Conservation (phyloP, 768 basidiomycete genomes). For the Boletus coccyginus region DNA sequence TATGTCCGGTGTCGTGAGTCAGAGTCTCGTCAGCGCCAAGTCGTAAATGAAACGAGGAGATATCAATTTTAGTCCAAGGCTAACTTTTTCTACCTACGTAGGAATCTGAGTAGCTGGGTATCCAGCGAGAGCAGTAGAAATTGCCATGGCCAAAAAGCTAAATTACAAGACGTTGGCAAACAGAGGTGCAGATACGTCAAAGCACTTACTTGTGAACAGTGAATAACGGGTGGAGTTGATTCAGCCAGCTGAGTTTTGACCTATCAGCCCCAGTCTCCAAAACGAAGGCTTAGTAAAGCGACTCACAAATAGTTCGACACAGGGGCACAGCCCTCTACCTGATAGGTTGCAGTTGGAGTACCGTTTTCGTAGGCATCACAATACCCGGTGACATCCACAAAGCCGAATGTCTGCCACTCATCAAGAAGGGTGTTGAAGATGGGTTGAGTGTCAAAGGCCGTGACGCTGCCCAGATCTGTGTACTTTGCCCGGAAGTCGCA, state of each 20-base stretch:
- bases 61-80: neutral
- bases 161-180: neutral
- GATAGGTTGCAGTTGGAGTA: conserved; percentile 48
- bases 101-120: conserved; percentile 19
- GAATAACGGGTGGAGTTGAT: conserved; percentile 60
- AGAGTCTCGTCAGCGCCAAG: neutral
- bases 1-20: conserved; percentile 14
- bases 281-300: neutral
- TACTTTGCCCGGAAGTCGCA: conserved; percentile 41
- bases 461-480: conserved; percentile 42
- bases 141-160: conserved; percentile 51
- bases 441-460: conserved; percentile 53
- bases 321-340: conserved; percentile 56
- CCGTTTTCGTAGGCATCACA: conserved; percentile 60
- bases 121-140: conserved; percentile 43
- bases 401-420: conserved; percentile 50
- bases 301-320: conserved; percentile 68
- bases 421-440: conserved; percentile 60
- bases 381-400: conserved; percentile 56
- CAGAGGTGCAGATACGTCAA: neutral
- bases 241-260: conserved; percentile 49
- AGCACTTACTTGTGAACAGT: conserved; percentile 56
- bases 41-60: neutral
- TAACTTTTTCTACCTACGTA: conserved; percentile 3
- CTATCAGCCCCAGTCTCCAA: neutral